A percentile compares a stretch with the other conserved stretches of the same genome.
phyloP scores from a whole-genome alignment of 257 asterid genomes.

The Fraxinus americana region DNA sequence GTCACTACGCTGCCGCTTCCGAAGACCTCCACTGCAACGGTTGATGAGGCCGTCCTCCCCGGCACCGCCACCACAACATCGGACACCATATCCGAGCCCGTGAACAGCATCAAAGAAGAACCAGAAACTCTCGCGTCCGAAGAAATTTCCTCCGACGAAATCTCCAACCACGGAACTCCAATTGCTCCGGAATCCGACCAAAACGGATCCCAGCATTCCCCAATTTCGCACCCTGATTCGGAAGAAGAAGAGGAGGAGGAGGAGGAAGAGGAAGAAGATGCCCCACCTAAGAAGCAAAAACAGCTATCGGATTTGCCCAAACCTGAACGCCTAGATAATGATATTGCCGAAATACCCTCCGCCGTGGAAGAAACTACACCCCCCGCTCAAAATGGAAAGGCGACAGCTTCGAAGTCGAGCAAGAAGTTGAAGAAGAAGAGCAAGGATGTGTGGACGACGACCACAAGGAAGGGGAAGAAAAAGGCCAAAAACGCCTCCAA shows the following conservation, averaged over 20 bases:
- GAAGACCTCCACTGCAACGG: constrained; percentile 18
- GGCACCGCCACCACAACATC: constrained; percentile 12
- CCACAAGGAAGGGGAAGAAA: constrained; percentile 75
- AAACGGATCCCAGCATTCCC: constrained; percentile 31
- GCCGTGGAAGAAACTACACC: constrained; percentile 18
- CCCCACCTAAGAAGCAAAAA: constrained; percentile 64
- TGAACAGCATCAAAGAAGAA: constrained; percentile 34
- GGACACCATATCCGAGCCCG: constrained; percentile 5
- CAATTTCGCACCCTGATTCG: constrained; percentile 27
- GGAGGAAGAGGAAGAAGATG: constrained; percentile 50
- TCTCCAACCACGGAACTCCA: constrained; percentile 37
- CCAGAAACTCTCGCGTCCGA: constrained; percentile 29
- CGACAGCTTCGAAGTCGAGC: constrained; percentile 34
- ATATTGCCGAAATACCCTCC: constrained; percentile 41
- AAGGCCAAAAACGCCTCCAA: constrained; percentile 62
- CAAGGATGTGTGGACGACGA: constrained; percentile 78
- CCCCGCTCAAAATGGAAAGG: constrained; percentile 23
- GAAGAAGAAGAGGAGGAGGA: constrained; percentile 53
- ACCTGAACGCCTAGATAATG: constrained; percentile 15
- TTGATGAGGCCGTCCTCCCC: constrained; percentile 9
- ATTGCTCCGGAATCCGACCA: constrained; percentile 27
- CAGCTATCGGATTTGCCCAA: constrained; percentile 44
- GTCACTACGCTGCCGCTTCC: not conserved
- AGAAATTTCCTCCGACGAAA: constrained; percentile 47
- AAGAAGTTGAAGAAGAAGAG: constrained; percentile 84